Base-by-base conservation (phyloP, 2,329 filamentous ascomycete species). In the Pseudogymnoascus sp. region DNA sequence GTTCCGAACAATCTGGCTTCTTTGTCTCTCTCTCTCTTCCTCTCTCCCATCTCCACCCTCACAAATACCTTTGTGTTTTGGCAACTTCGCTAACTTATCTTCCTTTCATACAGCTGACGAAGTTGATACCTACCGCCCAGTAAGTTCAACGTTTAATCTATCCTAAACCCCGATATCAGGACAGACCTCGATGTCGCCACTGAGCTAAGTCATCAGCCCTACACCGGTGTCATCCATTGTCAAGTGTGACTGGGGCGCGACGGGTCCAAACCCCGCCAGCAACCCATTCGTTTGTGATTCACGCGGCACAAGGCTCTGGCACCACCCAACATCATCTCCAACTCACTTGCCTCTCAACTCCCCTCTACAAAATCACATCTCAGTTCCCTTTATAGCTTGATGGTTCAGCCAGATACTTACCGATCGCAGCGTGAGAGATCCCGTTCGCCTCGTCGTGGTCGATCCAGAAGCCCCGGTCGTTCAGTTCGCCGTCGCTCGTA, bases 401-500 rank as follows among this genome's bases (percentile, higher is more conserved):
- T 71, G 68, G 67, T 65, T 68, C 63, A 68, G 62, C 67, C 65
- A 68, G 68, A 72, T 62, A 69, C 71, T 73, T 69, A 74, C 70
- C 66, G 67, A 64, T 69, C 65, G 68, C 81, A 93, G 90, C 90
- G 90, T 77, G 91, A 95, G 85, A 89, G 87, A 80, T 88, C 86
- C 77, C 86, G 88, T 75, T 91, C 88, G 69, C 87, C 88, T 73
- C 87, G 88, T 74, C 86, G 89, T 77, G 84, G 85, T 75, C 87
- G 91, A 77, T 95, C 92, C 72, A 89, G 91, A 78, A 95, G 91
- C 79, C 90, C 89, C 70, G 84, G 86, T 73, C 86, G 82, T 66
- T 80, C 82, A 66, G 78, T 84, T 72, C 85, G 83, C 72, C 88
- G 89, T 72, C 87, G 89, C 69, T 92, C 89, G 60, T 92, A 89